Evolutionary conservation across 1,284 basidiomycete species (phyloP).

Genomic region (Vanrija humicola): DNA sequence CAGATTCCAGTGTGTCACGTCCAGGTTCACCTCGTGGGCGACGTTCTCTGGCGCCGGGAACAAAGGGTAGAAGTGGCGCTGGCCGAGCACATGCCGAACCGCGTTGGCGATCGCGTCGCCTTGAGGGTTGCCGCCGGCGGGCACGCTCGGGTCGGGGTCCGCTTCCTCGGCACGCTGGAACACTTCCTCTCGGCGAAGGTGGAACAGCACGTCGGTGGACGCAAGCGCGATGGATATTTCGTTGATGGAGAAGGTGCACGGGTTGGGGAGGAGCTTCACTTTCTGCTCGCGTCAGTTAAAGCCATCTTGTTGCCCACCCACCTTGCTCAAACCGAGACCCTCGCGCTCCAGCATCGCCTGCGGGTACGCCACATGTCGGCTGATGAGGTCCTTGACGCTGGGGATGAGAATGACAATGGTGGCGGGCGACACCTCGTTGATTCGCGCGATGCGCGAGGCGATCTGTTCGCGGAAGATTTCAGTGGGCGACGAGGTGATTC

Average conservation of each 20-base stretch:
- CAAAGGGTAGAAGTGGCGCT: slow-evolving; percentile 91
- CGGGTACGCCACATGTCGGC: slow-evolving; percentile 77
- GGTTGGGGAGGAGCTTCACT: slow-evolving; percentile 79
- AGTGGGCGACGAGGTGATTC: slow-evolving; percentile 61
- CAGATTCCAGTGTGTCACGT: slow-evolving; percentile 64
- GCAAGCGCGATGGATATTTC: slow-evolving; percentile 72
- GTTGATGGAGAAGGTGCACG: slow-evolving; percentile 77
- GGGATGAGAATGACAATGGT: slow-evolving; percentile 75
- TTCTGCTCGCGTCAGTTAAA: slow-evolving; percentile 52
- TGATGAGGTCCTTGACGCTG: slow-evolving; percentile 73
- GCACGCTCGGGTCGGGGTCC: slow-evolving; percentile 52
- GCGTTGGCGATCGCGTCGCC: slow-evolving; percentile 73
- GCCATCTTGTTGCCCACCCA: slow-evolving; percentile 16
- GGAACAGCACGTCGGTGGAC: slow-evolving; percentile 83
- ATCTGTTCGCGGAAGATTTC: slow-evolving; percentile 71
- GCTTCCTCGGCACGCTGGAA: slow-evolving; percentile 66
- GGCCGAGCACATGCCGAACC: slow-evolving; percentile 75
- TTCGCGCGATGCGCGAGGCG: slow-evolving; percentile 57
- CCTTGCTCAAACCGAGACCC: slow-evolving; percentile 49
- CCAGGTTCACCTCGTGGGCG: slow-evolving; percentile 75
- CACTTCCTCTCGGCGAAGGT: slow-evolving; percentile 79
- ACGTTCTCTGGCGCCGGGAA: slow-evolving; percentile 78
- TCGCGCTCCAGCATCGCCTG: slow-evolving; percentile 66
- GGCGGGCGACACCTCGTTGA: slow-evolving; percentile 62
- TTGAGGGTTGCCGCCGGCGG: slow-evolving; percentile 48